phyloP scores from a whole-genome alignment of 78 protist species.

The Pigoraptor vietnamica region DNA sequence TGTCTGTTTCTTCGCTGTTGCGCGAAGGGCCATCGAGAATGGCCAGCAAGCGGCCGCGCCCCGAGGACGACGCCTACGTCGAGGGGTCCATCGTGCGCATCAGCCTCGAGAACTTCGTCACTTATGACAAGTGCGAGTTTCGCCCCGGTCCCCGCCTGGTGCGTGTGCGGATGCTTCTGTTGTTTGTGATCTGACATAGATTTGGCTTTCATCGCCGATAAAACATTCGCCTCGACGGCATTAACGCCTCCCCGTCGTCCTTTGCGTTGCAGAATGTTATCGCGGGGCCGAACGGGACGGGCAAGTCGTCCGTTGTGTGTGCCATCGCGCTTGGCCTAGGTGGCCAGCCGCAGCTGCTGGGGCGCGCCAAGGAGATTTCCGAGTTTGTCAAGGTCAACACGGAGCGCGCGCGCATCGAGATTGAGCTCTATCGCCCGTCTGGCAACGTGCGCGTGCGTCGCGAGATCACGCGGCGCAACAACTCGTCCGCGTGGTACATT shows the following conservation, averaged over 20 bases:
- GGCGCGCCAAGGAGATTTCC: not conserved
- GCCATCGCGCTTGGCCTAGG: constrained; percentile 85
- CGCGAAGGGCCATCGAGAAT: too few relatives aligned
- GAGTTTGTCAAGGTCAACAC: not conserved
- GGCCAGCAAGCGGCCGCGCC: too few relatives aligned
- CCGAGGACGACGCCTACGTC: not conserved
- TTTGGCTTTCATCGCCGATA: too few relatives aligned
- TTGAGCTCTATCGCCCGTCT: not conserved
- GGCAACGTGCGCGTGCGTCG: not conserved
- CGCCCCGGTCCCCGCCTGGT: not conserved
- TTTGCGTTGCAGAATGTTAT: constrained; percentile 52
- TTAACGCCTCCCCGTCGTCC: not conserved
- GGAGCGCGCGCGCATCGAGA: not conserved
- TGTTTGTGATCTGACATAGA: too few relatives aligned
- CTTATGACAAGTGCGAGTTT: not conserved
- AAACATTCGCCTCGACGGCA: too few relatives aligned
- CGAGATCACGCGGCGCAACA: not conserved
- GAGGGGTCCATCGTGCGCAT: constrained; percentile 29
- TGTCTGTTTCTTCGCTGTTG: too few relatives aligned
- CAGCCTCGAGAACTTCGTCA: constrained; percentile 30
- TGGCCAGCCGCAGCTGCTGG: constrained; percentile 53
- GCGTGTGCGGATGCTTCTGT: not conserved
- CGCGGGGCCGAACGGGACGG: constrained; percentile 93
- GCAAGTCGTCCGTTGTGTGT: constrained; percentile 82
- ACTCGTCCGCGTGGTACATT: not conserved